Evolutionary conservation across 2,329 filamentous ascomycete genomes (phyloP).

Genomic region (Penicillium griseofulvum): DNA sequence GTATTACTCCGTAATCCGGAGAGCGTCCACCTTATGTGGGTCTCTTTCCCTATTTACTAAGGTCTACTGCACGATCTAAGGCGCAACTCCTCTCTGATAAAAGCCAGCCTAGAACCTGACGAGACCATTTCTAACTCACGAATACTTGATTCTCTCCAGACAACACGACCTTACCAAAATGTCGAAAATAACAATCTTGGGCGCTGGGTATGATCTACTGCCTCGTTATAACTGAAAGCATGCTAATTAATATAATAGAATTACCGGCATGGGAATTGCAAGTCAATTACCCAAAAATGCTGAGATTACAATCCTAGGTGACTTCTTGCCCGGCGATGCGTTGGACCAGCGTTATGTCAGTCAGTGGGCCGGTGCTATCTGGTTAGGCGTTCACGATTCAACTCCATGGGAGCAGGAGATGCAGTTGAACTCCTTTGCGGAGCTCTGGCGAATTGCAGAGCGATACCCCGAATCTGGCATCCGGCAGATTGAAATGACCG

Average conservation of each 20-base stretch:
- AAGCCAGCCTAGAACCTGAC: too few species aligned
- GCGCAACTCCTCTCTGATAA: too few species aligned
- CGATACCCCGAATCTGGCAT: conserved; percentile 12
- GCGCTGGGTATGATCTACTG: not conserved
- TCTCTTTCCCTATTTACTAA: too few species aligned
- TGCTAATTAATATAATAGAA: not conserved
- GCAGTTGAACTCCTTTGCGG: conserved; percentile 21
- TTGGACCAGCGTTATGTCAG: conserved; percentile 28
- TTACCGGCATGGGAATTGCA: not conserved
- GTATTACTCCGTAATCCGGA: too few species aligned
- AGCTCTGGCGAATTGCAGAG: conserved; percentile 7
- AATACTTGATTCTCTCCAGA: too few species aligned
- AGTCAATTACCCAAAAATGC: not conserved
- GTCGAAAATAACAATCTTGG: conserved; percentile 15
- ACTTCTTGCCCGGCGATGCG: conserved; percentile 31
- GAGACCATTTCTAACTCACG: too few species aligned
- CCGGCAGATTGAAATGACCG: conserved; percentile 8
- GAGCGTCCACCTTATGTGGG: too few species aligned
- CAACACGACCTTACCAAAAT: not conserved
- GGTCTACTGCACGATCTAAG: too few species aligned
- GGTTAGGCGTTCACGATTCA: conserved; percentile 23
- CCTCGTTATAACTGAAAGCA: not conserved
- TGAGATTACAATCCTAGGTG: conserved; percentile 33
- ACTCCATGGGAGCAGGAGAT: conserved; percentile 25
- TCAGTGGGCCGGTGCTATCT: conserved; percentile 36